Percentiles rank a stretch among this genome's conserved stretches.
phyloP scores from a whole-genome alignment of 495 filamentous ascomycete genomes.

The Penicillium diatomitis region DNA sequence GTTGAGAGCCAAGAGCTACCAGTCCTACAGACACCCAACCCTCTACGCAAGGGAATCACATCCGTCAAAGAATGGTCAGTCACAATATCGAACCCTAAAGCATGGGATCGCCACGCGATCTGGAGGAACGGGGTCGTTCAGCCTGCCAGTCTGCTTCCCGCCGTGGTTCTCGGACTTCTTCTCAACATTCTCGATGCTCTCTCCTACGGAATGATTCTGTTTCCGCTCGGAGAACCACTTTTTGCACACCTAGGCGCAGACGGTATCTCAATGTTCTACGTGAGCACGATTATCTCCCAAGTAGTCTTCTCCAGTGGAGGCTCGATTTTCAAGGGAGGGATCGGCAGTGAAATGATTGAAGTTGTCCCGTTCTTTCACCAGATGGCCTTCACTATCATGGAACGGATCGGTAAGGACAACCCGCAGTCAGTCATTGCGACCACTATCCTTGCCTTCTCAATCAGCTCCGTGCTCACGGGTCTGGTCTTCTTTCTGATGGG shows the following conservation, averaged over 20 bases:
- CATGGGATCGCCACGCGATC: slow-evolving; percentile 58
- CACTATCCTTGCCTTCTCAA: slow-evolving; percentile 79
- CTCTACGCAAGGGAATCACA: slow-evolving; percentile 15
- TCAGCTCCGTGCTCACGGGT: slow-evolving; percentile 87
- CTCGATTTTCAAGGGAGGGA: slow-evolving; percentile 82
- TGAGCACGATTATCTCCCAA: slow-evolving; percentile 92
- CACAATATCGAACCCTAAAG: slow-evolving; percentile 47
- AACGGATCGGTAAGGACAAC: slow-evolving; percentile 66
- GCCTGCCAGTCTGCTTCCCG: slow-evolving; percentile 63
- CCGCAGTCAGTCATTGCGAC: slow-evolving; percentile 82
- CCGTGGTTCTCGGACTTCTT: slow-evolving; percentile 79
- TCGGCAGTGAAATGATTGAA: slow-evolving; percentile 98
- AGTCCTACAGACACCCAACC: slow-evolving; percentile 4
- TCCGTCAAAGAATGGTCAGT: slow-evolving; percentile 18
- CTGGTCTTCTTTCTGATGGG: slow-evolving; percentile 88
- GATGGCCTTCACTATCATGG: slow-evolving; percentile 86
- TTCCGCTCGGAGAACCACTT: slow-evolving; percentile 75
- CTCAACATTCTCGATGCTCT: slow-evolving; percentile 90
- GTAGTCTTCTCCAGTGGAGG: slow-evolving; percentile 79
- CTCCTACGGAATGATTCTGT: slow-evolving; percentile 96
- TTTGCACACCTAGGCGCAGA: slow-evolving; percentile 80
- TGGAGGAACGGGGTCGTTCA: slow-evolving; percentile 56
- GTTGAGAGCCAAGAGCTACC: slow-evolving; percentile 28
- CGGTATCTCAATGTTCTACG: slow-evolving; percentile 97
- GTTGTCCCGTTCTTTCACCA: slow-evolving; percentile 96